Base-by-base conservation (phyloP, 768 basidiomycete genomes). In the Imleria badia region DNA sequence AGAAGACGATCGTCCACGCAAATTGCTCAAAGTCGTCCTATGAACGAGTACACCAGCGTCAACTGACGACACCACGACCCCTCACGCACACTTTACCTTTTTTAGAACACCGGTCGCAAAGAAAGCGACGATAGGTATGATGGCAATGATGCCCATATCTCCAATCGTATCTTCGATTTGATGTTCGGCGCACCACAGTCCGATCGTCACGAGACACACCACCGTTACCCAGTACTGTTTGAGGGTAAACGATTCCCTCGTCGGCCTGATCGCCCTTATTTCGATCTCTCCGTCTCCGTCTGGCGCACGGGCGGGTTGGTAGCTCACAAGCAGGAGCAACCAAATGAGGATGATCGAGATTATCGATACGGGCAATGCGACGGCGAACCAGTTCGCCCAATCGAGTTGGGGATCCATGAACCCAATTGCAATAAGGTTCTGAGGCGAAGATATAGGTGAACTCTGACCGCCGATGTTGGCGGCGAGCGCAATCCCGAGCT, bases 391-490 rank as follows among this genome's bases (percentile, higher is more conserved):
- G 38, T 82, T 79, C 2, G 78, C 84, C 96, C 96, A 98, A 64
- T 88, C 89, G 4, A 98, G 72, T 2, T 81, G 80, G 1, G 87
- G 86, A 39, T 92, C 82, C 96, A 99, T 98, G 5, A 75, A 81
- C n/a, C 80, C 73, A 8, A 98, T 74, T 5, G 95, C 94, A 56
- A 99, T 98, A 29, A 98, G 81, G 69, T 98, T 99, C 72, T 99
- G 96, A 2, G 96, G 96, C 0, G 95, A 98, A 3, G 96, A 98
- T 54, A 98, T 98, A 3, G 95, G 96, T 1, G 95, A 98, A 46
- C 88, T 91, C 72, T 98, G 95, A 1, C 97, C 97, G 13, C 97
- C 97, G 55, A 98, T 94, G 67, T 98, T 99, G 19, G 95, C 94
- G 0, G 96, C 94, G n/a, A 99, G 81, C 1, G 97, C 96, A 60